Percentiles rank a stretch among this genome's conserved stretches.
phyloP scores from a whole-genome alignment of 2,329 filamentous ascomycete genomes.

The Dothiorella sarmentorum region DNA sequence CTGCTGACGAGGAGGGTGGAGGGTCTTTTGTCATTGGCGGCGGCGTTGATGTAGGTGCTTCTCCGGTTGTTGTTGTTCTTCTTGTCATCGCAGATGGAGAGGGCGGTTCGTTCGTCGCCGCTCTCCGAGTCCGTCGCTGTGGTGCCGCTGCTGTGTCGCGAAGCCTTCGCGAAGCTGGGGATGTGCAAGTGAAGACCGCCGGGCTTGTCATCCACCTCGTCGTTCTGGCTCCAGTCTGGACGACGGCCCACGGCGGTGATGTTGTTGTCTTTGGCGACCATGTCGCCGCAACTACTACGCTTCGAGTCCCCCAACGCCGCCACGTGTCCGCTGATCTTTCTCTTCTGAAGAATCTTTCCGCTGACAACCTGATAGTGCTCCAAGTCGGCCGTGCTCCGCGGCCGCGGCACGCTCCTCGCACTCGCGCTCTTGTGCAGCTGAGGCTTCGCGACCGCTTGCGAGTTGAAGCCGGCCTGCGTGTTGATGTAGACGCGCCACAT shows the following conservation, averaged over 20 bases:
- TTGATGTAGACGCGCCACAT: background rate
- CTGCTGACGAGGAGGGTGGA: background rate
- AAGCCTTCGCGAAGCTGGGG: background rate
- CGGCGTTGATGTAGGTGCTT: background rate
- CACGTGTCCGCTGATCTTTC: background rate
- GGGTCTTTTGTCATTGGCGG: background rate
- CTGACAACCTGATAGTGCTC: background rate
- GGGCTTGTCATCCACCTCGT: background rate
- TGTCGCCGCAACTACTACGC: no score
- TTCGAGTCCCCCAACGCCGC: no score
- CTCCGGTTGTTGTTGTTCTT: background rate
- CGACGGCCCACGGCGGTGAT: background rate
- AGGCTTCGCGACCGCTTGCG: background rate
- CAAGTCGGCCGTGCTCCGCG: background rate
- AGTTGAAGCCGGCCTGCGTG: background rate
- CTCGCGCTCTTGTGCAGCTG: background rate
- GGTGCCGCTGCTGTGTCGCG: no score
- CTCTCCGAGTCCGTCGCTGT: background rate
- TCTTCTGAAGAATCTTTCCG: background rate
- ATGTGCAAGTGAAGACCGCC: background rate
- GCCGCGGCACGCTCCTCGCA: background rate
- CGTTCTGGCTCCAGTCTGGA: conserved; percentile 4
- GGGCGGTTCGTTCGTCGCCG: background rate
- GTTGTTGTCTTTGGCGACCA: background rate
- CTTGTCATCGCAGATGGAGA: background rate